phyloP scores from a whole-genome alignment of 345 rosid species.

The Gossypium rotundifolium region DNA sequence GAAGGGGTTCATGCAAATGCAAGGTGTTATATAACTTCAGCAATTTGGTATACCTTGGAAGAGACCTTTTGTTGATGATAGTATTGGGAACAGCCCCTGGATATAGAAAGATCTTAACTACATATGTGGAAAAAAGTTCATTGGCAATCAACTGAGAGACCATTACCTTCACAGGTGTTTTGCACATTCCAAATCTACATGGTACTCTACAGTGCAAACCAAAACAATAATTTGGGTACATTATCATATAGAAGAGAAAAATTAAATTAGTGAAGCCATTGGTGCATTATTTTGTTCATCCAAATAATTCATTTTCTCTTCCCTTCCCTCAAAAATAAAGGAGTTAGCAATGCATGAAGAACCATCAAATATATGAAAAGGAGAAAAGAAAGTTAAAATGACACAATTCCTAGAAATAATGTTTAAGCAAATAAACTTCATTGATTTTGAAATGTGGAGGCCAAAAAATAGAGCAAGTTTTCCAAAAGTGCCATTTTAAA shows the following conservation, averaged over 20 bases:
- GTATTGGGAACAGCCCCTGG: conserved; percentile 63
- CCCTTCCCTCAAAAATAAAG: too few relatives aligned
- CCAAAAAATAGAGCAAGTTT: too few relatives aligned
- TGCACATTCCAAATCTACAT: conserved; percentile 60
- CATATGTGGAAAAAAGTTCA: conserved; percentile 40
- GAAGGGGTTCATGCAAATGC: too few relatives aligned
- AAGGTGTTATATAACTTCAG: conserved; percentile 26
- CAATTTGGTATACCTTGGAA: conserved; percentile 38
- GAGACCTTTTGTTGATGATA: conserved; percentile 16
- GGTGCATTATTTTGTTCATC: too few relatives aligned
- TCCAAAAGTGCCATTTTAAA: too few relatives aligned
- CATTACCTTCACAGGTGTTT: conserved; percentile 60
- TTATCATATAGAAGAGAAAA: too few relatives aligned
- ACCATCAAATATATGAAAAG: too few relatives aligned
- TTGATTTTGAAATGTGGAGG: too few relatives aligned
- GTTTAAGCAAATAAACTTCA: neutral
- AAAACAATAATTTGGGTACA: neutral
- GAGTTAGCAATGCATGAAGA: too few relatives aligned
- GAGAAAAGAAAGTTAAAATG: neutral
- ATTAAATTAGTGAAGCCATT: too few relatives aligned
- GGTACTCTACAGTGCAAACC: conserved; percentile 37
- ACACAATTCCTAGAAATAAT: neutral
- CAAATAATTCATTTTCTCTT: too few relatives aligned
- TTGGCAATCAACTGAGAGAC: conserved; percentile 50
- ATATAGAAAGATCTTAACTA: conserved; percentile 56